Conservation (phyloP, 176 grass and related monocot species). For the Ananas comosus region DNA sequence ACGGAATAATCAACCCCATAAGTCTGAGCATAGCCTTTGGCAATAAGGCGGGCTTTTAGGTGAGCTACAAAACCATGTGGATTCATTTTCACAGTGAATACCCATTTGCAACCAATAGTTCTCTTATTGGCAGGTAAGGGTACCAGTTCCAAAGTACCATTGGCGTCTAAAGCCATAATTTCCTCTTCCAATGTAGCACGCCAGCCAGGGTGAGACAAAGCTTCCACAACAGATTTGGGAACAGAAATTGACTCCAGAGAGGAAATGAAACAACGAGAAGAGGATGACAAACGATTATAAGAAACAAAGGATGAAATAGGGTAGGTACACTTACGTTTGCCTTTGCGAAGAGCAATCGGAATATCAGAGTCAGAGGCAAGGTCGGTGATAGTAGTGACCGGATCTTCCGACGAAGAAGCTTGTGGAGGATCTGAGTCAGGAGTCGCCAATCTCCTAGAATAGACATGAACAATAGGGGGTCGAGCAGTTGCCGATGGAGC, state of each 20-base stretch:
- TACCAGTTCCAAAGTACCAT: neutral
- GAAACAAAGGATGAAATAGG: neutral
- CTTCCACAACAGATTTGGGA: neutral
- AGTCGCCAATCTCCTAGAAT: neutral
- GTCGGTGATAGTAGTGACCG: neutral
- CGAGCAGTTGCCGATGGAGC: neutral
- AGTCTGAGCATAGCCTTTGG: constrained; percentile 1
- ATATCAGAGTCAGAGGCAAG: neutral
- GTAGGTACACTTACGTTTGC: neutral
- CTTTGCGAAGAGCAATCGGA: neutral
- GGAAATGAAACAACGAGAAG: neutral
- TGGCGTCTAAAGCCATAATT: neutral
- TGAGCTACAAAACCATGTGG: neutral
- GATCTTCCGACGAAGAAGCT: neutral
- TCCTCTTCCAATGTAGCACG: neutral
- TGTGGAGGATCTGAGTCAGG: neutral
- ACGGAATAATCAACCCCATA: neutral
- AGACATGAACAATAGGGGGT: neutral
- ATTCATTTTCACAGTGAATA: neutral
- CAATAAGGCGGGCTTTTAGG: neutral
- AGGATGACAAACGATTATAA: neutral
- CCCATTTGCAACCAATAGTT: neutral
- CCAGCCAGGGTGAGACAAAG: neutral
- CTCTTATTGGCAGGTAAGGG: neutral
- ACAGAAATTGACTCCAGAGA: neutral